Conservation (phyloP, 306 rosid species). For the Quercus cerris region DNA sequence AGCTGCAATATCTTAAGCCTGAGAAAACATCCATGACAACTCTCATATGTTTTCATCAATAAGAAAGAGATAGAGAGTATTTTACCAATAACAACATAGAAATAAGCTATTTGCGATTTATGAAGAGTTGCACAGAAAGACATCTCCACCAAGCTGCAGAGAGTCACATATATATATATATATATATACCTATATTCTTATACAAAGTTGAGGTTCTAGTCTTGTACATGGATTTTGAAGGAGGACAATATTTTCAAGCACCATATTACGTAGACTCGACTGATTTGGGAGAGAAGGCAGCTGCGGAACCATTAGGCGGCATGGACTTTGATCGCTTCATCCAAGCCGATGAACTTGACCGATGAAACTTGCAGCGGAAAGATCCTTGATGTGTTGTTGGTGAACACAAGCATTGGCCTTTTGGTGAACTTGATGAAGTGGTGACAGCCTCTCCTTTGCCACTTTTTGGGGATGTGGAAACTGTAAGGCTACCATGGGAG, state of each 20-base stretch:
- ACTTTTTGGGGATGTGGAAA: constrained; percentile 55
- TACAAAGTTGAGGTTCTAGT: not conserved
- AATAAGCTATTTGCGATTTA: not conserved
- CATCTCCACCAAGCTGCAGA: not conserved
- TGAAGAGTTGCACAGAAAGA: not conserved
- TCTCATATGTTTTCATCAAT: not conserved
- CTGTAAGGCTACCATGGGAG: constrained; percentile 35
- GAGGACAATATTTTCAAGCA: too few species aligned
- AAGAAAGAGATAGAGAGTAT: not conserved
- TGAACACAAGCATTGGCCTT: constrained; percentile 79
- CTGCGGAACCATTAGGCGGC: constrained; percentile 32
- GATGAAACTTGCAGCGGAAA: constrained; percentile 85
- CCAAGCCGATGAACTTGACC: constrained; percentile 34
- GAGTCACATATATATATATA: not conserved
- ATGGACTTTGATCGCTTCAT: constrained; percentile 64
- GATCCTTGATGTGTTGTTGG: constrained; percentile 91
- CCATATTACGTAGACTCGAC: constrained; percentile 23
- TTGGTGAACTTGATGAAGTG: constrained; percentile 27
- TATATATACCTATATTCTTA: not conserved
- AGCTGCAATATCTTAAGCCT: not conserved
- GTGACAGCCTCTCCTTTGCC: constrained; percentile 28
- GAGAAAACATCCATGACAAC: too few species aligned
- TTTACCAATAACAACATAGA: not conserved
- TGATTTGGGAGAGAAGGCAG: constrained; percentile 39
- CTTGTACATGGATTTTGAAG: not conserved